phyloP scores from a whole-genome alignment of 768 basidiomycete genomes.

The Porpolomopsis calyptriformis region DNA sequence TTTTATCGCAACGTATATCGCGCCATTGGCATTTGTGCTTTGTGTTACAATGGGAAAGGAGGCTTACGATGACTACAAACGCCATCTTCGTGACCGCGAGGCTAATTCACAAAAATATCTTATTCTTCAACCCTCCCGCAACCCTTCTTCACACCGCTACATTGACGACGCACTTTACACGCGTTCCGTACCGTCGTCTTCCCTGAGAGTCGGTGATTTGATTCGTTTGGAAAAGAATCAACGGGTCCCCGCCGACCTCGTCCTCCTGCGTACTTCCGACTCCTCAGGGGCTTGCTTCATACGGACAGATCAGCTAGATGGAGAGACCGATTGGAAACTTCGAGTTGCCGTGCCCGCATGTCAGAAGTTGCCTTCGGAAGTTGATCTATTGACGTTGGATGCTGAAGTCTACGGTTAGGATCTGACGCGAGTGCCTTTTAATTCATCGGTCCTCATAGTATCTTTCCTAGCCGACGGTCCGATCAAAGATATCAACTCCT shows the following conservation, averaged over 20 bases:
- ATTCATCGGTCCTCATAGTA: conserved; percentile 10
- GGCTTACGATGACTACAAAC: conserved; percentile 96
- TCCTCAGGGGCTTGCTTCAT: conserved; percentile 92
- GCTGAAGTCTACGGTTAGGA: conserved; percentile 82
- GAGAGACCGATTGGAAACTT: conserved; percentile 98
- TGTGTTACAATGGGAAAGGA: conserved; percentile 97
- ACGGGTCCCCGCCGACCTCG: conserved; percentile 88
- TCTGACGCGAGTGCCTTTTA: not conserved
- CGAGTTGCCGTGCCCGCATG: conserved; percentile 79
- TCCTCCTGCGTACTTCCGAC: conserved; percentile 82
- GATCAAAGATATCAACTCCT: conserved; percentile 92
- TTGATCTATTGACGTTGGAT: conserved; percentile 51
- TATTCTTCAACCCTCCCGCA: conserved; percentile 44
- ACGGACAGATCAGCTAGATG: conserved; percentile 94
- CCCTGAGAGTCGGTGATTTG: conserved; percentile 83
- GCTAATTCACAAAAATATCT: conserved; percentile 92
- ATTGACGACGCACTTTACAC: conserved; percentile 25
- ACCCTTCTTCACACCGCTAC: conserved; percentile 32
- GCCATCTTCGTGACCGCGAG: conserved; percentile 82
- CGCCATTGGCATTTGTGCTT: conserved; percentile 91
- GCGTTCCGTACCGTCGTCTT: conserved; percentile 77
- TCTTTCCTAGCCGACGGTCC: conserved; percentile 65
- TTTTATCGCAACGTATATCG: conserved; percentile 91
- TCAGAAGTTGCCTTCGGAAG: conserved; percentile 52
- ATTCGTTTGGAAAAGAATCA: conserved; percentile 93